Base-by-base conservation (phyloP, 1,284 basidiomycete species). In the Cerrena zonata region DNA sequence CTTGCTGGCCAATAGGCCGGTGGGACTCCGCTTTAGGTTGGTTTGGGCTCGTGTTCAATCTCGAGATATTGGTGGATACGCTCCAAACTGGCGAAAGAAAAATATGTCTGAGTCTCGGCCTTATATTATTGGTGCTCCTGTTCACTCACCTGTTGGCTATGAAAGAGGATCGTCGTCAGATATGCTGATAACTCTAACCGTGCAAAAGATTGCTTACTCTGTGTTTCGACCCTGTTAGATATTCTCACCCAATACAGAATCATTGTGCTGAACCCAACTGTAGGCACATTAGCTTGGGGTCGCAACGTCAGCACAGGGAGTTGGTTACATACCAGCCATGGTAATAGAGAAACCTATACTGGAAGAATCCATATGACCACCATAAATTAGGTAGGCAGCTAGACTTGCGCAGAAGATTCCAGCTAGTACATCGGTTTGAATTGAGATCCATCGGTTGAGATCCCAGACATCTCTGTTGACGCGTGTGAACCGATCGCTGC, bases 1-100 rank as follows among this genome's bases (percentile, higher is more conserved):
- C 80, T 84, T 0, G 82, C 74, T 0, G 88, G 89, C 88, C 89
- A 91, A 52, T 85, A 80, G 0, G 88, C 88, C 2, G 89, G 85
- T 19, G 88, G 87, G 2, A 60, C 48, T 2, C 81, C 80, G 5
- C 65, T 58, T 15, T 67, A 60, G 0, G 74, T 73, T 0, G 77
- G 62, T 47, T 73, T 68, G 2, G 78, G 77, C 61, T 91, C 89
- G 60, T 89, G 86, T 49, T 88, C 86, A 49, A 89, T 87, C 15
- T 72, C 63, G 45, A 87, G 64, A 62, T 89, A 91, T 23, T 78
- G 77, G 58, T 85, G 78, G 47, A 91, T 82, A 30, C 88, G 77
- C 62, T 90, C 86, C 54, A 89, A 71, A 60, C 81, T 83, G 51
- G 27, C 48, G n/a, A 38, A n/a, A 15, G 21, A 42, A 10, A 11